A percentile compares a stretch with the other conserved stretches of the same genome.
Conservation (phyloP, 768 basidiomycete species). For the Lactarius vividus region DNA sequence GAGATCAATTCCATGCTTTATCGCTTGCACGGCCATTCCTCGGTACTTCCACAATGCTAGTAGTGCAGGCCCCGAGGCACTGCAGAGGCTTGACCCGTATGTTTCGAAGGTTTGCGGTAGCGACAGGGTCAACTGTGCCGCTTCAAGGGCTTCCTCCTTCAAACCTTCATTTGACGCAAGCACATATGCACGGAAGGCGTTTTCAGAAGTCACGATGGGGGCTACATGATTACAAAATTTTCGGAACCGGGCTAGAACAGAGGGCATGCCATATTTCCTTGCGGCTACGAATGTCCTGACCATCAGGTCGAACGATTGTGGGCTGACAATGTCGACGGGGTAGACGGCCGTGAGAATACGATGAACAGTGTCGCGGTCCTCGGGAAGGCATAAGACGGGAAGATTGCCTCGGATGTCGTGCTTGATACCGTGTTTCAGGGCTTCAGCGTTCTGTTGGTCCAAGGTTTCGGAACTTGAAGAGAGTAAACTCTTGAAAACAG, state of each 20-base stretch:
- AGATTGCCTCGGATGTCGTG: neutral
- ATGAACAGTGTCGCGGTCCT: slow-evolving; percentile 17
- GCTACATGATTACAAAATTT: slow-evolving; percentile 1
- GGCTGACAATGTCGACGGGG: slow-evolving; percentile 13
- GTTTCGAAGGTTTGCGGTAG: neutral
- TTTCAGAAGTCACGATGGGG: slow-evolving; percentile 5
- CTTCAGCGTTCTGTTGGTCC: neutral
- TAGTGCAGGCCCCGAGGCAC: slow-evolving; percentile 11
- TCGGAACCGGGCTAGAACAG: slow-evolving; percentile 1
- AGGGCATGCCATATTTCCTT: slow-evolving; percentile 8
- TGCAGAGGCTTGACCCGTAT: slow-evolving; percentile 4
- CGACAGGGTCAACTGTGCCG: slow-evolving; percentile 9
- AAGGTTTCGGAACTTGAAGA: neutral
- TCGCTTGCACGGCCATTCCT: neutral
- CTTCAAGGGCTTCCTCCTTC: slow-evolving; percentile 12
- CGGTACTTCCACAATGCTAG: slow-evolving; percentile 12
- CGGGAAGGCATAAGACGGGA: slow-evolving; percentile 7
- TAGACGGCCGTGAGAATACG: slow-evolving; percentile 17
- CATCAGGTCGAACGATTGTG: slow-evolving; percentile 4
- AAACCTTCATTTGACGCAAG: slow-evolving; percentile 10
- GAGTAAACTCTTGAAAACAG: slow-evolving; percentile 16
- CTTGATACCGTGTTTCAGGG: neutral
- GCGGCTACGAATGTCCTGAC: slow-evolving; percentile 1
- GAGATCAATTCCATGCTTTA: neutral
- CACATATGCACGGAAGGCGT: slow-evolving; percentile 12